A percentile compares a stretch with the other conserved stretches of the same genome.
These are phyloP conservation scores for Durusdinium trenchii DNA, from an alignment of 73 alveolate genomes.

Conservation along the genomic window DNA sequence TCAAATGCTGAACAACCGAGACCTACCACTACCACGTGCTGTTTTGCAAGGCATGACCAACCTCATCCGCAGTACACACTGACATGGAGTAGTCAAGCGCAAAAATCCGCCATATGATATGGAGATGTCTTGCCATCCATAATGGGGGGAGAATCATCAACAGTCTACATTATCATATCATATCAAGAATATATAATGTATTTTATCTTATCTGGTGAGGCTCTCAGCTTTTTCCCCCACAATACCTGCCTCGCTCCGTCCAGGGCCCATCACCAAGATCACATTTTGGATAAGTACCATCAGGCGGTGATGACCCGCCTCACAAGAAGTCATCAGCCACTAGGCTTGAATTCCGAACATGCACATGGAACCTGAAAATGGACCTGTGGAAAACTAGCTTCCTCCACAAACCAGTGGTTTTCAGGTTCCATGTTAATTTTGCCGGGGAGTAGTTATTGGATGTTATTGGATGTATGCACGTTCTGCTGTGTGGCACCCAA, in stretches of 20 bases:
- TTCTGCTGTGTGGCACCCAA: too few species aligned
- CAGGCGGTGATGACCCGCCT: constrained; percentile 86
- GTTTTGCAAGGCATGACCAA: too few species aligned
- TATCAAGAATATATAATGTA: not conserved
- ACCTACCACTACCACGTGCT: too few species aligned
- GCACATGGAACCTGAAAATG: too few species aligned
- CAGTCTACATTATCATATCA: not conserved
- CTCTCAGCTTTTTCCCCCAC: too few species aligned
- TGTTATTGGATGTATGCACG: too few species aligned
- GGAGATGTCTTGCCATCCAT: not conserved
- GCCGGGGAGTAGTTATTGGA: too few species aligned
- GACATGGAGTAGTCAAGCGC: not conserved
- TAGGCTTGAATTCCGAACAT: not conserved
- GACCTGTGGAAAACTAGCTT: too few species aligned
- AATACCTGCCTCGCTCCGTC: constrained; percentile 73
- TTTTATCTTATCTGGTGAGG: too few species aligned
- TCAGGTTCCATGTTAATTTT: too few species aligned
- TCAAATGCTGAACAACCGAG: not conserved
- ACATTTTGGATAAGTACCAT: constrained; percentile 78
- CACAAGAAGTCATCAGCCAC: not conserved
- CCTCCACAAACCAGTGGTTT: too few species aligned
- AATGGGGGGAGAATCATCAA: not conserved
- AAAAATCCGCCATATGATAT: not conserved
- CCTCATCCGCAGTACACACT: not conserved
- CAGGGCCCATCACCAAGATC: constrained; percentile 69